A percentile compares a stretch with the other conserved stretches of the same genome.
Evolutionary conservation across 768 basidiomycete species (phyloP).

Genomic region (Neoboletus magnificus): DNA sequence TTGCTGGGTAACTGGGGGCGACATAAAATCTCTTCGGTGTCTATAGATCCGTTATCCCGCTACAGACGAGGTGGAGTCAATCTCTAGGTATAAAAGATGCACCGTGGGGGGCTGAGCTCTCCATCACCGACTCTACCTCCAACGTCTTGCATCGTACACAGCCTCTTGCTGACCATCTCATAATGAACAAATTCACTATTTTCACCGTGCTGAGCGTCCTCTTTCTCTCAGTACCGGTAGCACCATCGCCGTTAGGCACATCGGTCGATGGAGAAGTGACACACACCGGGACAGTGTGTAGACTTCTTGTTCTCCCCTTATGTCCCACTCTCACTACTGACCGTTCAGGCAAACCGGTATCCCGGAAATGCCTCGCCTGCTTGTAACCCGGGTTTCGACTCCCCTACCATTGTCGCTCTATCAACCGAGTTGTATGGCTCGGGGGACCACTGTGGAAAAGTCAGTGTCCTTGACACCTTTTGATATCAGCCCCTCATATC

Average conservation of each 20-base stretch:
- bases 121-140: not conserved
- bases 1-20: not conserved
- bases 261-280: slow-evolving; percentile 48
- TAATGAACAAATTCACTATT: slow-evolving; percentile 20
- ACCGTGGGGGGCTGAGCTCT: not conserved
- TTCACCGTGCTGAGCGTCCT: slow-evolving; percentile 40
- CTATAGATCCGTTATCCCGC: slow-evolving; percentile 6
- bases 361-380: slow-evolving; percentile 47
- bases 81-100: slow-evolving; percentile 20
- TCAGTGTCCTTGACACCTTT: slow-evolving; percentile 26
- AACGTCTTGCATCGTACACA: not conserved
- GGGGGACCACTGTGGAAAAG: slow-evolving; percentile 60
- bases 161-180: not conserved
- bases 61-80: slow-evolving; percentile 13
- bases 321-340: not conserved
- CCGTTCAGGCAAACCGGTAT: slow-evolving; percentile 60
- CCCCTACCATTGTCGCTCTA: slow-evolving; percentile 58
- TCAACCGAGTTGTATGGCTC: slow-evolving; percentile 47
- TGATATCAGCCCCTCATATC: slow-evolving; percentile 1
- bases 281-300: slow-evolving; percentile 50
- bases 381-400: slow-evolving; percentile 52
- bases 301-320: not conserved
- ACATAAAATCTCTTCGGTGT: slow-evolving; percentile 9
- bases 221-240: slow-evolving; percentile 39
- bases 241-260: slow-evolving; percentile 25